phyloP scores from a whole-genome alignment of 768 basidiomycete species.

The Termitomyces sp. region DNA sequence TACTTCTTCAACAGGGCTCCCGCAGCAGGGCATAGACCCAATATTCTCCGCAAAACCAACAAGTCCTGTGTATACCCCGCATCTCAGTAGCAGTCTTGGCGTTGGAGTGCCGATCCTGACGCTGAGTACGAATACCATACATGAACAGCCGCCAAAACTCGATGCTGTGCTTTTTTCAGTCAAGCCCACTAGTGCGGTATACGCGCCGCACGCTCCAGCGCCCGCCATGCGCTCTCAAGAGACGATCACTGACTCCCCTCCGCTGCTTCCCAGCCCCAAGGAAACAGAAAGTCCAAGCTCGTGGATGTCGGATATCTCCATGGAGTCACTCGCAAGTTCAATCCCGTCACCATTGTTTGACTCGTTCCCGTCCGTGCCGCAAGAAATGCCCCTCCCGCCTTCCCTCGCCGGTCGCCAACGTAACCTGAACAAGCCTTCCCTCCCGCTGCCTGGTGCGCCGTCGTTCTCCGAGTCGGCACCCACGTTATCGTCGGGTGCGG shows the following conservation, averaged over 20 bases:
- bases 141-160: background rate
- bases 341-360: slow-evolving; percentile 49
- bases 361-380: slow-evolving; percentile 68
- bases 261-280: slow-evolving; percentile 11
- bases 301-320: slow-evolving; percentile 39
- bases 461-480: slow-evolving; percentile 17
- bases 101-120: background rate
- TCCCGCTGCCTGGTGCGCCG: slow-evolving; percentile 5
- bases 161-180: slow-evolving; percentile 4
- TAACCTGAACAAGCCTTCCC: slow-evolving; percentile 7
- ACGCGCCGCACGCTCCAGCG: slow-evolving; percentile 9
- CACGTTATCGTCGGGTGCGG: slow-evolving; percentile 9
- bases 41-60: slow-evolving; percentile 11
- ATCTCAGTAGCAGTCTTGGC: background rate
- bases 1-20: background rate
- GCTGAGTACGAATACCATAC: background rate
- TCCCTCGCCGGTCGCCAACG: slow-evolving; percentile 9
- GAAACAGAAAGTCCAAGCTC: slow-evolving; percentile 29
- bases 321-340: slow-evolving; percentile 31
- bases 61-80: slow-evolving; percentile 14
- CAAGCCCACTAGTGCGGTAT: slow-evolving; percentile 7
- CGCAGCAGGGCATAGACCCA: slow-evolving; percentile 1
- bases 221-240: slow-evolving; percentile 12
- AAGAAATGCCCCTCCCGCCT: slow-evolving; percentile 30
- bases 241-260: slow-evolving; percentile 10